Evolutionary conservation across 1,284 basidiomycete genomes (phyloP).

Genomic region (Ceratobasidium sp.): DNA sequence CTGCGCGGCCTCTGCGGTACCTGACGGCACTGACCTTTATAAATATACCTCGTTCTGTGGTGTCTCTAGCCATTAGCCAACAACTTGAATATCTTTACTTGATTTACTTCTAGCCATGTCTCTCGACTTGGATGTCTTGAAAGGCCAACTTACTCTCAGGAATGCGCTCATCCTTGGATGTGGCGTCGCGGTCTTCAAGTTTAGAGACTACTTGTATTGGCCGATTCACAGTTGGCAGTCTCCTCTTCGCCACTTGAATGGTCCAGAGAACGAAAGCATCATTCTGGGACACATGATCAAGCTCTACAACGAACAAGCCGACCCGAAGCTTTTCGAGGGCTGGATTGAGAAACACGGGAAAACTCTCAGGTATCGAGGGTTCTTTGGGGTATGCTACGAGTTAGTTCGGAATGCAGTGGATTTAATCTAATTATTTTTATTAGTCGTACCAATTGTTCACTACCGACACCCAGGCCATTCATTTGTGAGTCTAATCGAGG

Average conservation of each 20-base stretch:
- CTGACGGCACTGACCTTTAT: too few species aligned
- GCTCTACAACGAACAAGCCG: conserved; percentile 20
- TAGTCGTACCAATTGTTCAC: conserved; percentile 36
- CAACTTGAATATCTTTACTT: too few species aligned
- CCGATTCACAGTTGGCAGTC: conserved; percentile 15
- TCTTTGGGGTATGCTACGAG: conserved; percentile 37
- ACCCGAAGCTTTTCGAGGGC: too few species aligned
- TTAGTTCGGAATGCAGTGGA: background rate
- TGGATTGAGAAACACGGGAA: conserved; percentile 44
- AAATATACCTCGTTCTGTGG: too few species aligned
- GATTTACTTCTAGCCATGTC: too few species aligned
- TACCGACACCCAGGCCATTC: conserved; percentile 36
- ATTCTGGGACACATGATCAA: conserved; percentile 44
- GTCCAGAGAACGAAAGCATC: conserved; percentile 23
- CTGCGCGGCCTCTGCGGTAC: too few species aligned
- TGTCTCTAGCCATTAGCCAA: too few species aligned
- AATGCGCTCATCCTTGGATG: background rate
- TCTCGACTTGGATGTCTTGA: conserved; percentile 3
- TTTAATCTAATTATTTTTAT: background rate
- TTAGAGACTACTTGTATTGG: background rate
- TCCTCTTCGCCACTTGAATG: conserved; percentile 25
- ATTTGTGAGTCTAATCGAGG: conserved; percentile 16
- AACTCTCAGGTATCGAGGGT: conserved; percentile 19
- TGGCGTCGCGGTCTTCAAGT: conserved; percentile 27
- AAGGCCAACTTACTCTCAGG: conserved; percentile 1